These are phyloP conservation scores for Yamadazyma songkhlaensis DNA, from an alignment of 1,139 yeast genomes.

Conservation along the genomic window DNA sequence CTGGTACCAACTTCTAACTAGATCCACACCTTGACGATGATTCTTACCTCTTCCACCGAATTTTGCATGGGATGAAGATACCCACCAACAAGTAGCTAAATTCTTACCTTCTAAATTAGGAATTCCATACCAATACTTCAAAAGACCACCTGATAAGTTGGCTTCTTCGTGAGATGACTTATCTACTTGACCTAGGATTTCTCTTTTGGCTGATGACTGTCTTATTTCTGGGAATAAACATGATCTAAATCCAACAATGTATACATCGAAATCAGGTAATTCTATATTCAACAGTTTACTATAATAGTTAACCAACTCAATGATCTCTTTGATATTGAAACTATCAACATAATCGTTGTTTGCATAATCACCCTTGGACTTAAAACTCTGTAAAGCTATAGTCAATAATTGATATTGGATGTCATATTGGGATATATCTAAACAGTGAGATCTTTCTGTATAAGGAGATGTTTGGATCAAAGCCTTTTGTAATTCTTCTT, in stretches of 20 bases:
- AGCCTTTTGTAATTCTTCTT: too few species aligned
- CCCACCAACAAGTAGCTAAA: slow-evolving; percentile 38
- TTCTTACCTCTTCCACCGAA: slow-evolving; percentile 27
- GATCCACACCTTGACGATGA: slow-evolving; percentile 25
- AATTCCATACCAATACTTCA: slow-evolving; percentile 33
- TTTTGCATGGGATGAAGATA: slow-evolving; percentile 19
- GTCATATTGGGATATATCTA: slow-evolving; percentile 18
- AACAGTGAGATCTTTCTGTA: slow-evolving; percentile 20
- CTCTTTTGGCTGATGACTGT: slow-evolving; percentile 19
- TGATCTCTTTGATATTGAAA: slow-evolving; percentile 22
- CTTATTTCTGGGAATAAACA: slow-evolving; percentile 23
- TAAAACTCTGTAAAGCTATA: slow-evolving; percentile 25
- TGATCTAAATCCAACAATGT: slow-evolving; percentile 30
- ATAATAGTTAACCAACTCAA: slow-evolving; percentile 16
- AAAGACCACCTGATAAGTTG: slow-evolving; percentile 27
- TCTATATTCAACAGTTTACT: slow-evolving; percentile 12
- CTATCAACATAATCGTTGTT: slow-evolving; percentile 18
- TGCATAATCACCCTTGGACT: slow-evolving; percentile 20
- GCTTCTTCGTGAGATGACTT: slow-evolving; percentile 29
- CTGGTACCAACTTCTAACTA: slow-evolving; percentile 27
- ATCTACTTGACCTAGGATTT: slow-evolving; percentile 22
- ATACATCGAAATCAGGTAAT: slow-evolving; percentile 18
- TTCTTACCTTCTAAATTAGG: slow-evolving; percentile 28
- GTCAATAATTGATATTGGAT: slow-evolving; percentile 21
- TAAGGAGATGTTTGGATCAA: slow-evolving; percentile 27